phyloP scores from a whole-genome alignment of 257 asterid genomes.

The Ballota nigra region DNA sequence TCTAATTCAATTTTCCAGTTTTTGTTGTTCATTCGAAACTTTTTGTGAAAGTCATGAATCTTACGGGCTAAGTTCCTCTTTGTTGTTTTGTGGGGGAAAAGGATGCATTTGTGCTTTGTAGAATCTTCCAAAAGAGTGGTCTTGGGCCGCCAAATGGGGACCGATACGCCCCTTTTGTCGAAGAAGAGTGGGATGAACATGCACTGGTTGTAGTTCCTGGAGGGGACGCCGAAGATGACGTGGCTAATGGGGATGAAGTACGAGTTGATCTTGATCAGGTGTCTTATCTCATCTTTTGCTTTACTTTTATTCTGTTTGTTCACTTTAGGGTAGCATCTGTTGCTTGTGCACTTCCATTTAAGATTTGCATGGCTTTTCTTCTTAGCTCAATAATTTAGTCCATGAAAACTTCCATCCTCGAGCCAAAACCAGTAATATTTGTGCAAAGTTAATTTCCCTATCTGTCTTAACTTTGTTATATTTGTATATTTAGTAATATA shows the following conservation, averaged over 20 bases:
- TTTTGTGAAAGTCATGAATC: conserved; percentile 23
- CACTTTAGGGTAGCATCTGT: conserved; percentile 4
- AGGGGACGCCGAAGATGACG: conserved; percentile 69
- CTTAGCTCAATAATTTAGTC: not conserved
- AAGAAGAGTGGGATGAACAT: conserved; percentile 94
- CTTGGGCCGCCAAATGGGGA: conserved; percentile 94
- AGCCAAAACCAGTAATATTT: not conserved
- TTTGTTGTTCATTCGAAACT: conserved; percentile 4
- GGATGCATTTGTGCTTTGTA: conserved; percentile 95
- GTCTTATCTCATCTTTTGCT: not conserved
- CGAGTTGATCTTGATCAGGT: conserved; percentile 67
- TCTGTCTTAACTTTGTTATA: too few species aligned
- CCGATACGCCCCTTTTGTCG: conserved; percentile 92
- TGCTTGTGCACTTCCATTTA: not conserved
- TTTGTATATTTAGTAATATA: not conserved
- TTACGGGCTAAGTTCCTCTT: conserved; percentile 27
- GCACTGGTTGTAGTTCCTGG: conserved; percentile 58
- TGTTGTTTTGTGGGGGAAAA: conserved; percentile 49
- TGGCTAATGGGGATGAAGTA: conserved; percentile 67
- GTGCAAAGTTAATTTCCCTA: not conserved
- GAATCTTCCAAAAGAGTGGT: conserved; percentile 96
- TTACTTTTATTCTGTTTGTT: conserved; percentile 4
- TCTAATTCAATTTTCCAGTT: not conserved
- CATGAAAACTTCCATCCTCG: not conserved
- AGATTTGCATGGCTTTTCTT: not conserved